Evolutionary conservation across 306 rosid genomes (phyloP), one percentile per base, ranked within the genome.

Genomic region (Ammopiptanthus mongolicus): DNA sequence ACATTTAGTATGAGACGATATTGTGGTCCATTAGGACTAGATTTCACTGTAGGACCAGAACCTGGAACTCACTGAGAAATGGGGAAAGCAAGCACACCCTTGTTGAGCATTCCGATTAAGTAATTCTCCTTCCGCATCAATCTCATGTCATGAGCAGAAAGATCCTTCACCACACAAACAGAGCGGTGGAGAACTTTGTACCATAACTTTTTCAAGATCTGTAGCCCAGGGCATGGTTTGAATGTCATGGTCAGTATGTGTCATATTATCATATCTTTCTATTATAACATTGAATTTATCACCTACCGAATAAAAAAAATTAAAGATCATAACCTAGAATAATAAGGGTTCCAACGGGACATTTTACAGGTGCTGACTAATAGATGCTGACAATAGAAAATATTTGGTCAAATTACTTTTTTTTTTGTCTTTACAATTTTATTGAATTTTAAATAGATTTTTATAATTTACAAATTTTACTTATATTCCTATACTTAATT

Each of bases 41-140:
- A 73, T 69, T 85, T 90, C 71, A 92, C 87, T 36, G 74, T 62
- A n/a, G 99, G 99, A 78, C 97, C 97, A 65, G 84, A 85, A 63
- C 97, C 99, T 8, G 99, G 99, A 15, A 95, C 78, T 97, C 97
- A 92, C 34, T 82, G 86, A 12, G 97, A 89, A 84, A 95, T 84
- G 33, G 99, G 97, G 75, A 95, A 92, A 64, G 97, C 92, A 73
- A 95, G 96, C 46, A 95, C 87, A 58, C 99, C 99, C 80, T 90
- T 95, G 90, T 95, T 95, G 50, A 95, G 86, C 97, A 95, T 88
- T 71, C 99, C 99, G 21, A 95, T 92, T 76, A 95, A 81, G 84
- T 95, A 95, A 82, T 95, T 95, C 80, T 95, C 99, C 88, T 92
- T 95, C 80, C 99, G 91, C 99, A 95, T 95, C 84, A 95, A 70